These are phyloP conservation scores for Aspergillus fijiensis DNA, from an alignment of 2,329 filamentous ascomycete species.

Conservation along the genomic window DNA sequence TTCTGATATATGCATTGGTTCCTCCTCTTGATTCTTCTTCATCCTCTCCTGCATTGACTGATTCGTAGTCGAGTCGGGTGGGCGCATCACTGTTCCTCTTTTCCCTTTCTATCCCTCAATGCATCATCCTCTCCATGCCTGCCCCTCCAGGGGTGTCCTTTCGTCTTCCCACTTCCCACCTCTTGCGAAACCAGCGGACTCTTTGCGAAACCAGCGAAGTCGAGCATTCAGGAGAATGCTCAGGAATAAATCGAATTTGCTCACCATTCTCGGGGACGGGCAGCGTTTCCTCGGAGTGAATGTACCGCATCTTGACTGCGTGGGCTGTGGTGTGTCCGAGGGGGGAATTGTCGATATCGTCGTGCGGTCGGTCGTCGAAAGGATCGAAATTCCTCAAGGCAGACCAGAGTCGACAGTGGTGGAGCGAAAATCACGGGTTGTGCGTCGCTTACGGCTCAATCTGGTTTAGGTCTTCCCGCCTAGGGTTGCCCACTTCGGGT, in stretches of 20 bases:
- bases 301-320: constrained; percentile 94
- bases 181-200: background rate
- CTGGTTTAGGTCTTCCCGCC: constrained; percentile 32
- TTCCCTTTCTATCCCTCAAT: background rate
- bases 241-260: constrained; percentile 47
- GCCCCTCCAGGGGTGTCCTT: background rate
- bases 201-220: constrained; percentile 13
- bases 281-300: constrained; percentile 96
- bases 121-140: constrained; percentile 5
- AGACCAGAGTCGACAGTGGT: constrained; percentile 32
- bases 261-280: constrained; percentile 95
- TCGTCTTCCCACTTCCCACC: background rate
- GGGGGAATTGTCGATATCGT: constrained; percentile 42
- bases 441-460: constrained; percentile 45
- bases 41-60: background rate
- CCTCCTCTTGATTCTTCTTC: constrained; percentile 6
- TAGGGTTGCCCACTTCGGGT: constrained; percentile 32
- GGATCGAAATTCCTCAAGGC: constrained; percentile 40
- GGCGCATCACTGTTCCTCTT: constrained; percentile 8
- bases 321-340: constrained; percentile 43
- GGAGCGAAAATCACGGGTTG: constrained; percentile 46
- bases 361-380: constrained; percentile 37
- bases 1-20: constrained; percentile 11
- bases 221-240: constrained; percentile 22
- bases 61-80: background rate